phyloP scores from a whole-genome alignment of 805 yeast species.

The Candida boidinii region DNA sequence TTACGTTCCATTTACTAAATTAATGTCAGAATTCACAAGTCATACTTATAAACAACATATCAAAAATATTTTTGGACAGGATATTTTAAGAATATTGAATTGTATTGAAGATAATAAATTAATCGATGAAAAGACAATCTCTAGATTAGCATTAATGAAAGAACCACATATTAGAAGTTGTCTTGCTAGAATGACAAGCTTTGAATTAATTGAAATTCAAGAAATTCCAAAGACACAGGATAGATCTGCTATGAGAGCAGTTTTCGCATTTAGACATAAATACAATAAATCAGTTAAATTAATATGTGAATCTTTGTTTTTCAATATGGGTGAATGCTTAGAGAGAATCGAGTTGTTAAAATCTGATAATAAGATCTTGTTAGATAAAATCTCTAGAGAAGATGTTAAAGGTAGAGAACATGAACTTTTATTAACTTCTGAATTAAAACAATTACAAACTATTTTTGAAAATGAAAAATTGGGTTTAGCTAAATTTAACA shows the following conservation, averaged over 20 bases:
- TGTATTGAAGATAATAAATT: conserved; percentile 63
- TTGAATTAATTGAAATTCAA: conserved; percentile 77
- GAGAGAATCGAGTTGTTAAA: conserved; percentile 44
- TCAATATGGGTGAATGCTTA: conserved; percentile 44
- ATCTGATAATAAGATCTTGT: conserved; percentile 51
- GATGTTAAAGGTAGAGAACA: conserved; percentile 82
- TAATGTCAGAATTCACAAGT: conserved; percentile 38
- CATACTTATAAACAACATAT: conserved; percentile 48
- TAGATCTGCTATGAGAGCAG: conserved; percentile 83
- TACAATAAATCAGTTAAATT: conserved; percentile 25
- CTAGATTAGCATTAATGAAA: conserved; percentile 66
- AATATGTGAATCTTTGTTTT: conserved; percentile 34
- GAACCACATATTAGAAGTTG: conserved; percentile 71
- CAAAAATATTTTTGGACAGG: conserved; percentile 53
- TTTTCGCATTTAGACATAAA: conserved; percentile 70
- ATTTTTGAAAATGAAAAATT: conserved; percentile 54
- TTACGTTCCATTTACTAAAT: conserved; percentile 52
- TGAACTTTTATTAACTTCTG: conserved; percentile 65
- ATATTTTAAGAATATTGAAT: conserved; percentile 66
- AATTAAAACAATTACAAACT: conserved; percentile 59
- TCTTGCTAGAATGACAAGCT: conserved; percentile 53
- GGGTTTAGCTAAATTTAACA: no score
- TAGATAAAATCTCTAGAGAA: conserved; percentile 78
- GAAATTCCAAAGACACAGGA: conserved; percentile 91
- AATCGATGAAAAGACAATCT: conserved; percentile 78